Percentiles rank a stretch among this genome's conserved stretches.
Conservation (phyloP, 768 basidiomycete species). For the Boletus bicolor region DNA sequence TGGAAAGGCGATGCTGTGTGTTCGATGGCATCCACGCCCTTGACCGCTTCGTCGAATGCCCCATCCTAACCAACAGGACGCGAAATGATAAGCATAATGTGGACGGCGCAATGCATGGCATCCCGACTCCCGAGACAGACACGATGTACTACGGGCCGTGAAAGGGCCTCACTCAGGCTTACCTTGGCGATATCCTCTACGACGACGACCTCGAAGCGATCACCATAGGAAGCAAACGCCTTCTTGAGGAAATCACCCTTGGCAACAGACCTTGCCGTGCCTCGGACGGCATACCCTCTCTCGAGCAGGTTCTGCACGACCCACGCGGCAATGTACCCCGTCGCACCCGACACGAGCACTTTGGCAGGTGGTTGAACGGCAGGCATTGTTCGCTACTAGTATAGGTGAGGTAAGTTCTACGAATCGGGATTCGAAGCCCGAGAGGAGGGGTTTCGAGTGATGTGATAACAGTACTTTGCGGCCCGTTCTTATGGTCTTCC, state of each 20-base stretch:
- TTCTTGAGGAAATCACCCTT: conserved; percentile 59
- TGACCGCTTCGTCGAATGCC: conserved; percentile 78
- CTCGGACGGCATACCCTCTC: conserved; percentile 59
- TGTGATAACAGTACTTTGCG: neutral
- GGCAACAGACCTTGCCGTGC: conserved; percentile 58
- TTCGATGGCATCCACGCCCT: conserved; percentile 67
- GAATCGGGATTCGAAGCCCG: neutral
- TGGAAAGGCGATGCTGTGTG: conserved; percentile 69
- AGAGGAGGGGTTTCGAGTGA: neutral
- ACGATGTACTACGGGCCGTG: no score
- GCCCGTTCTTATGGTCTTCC: no score
- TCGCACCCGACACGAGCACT: conserved; percentile 31
- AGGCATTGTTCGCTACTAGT: conserved; percentile 19
- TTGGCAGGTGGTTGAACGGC: conserved; percentile 26
- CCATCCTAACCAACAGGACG: conserved; percentile 40
- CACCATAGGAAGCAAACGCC: conserved; percentile 50
- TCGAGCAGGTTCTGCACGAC: conserved; percentile 55
- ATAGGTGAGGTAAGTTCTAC: neutral
- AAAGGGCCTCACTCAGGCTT: conserved; percentile 1
- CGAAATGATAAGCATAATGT: neutral
- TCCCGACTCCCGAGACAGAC: neutral
- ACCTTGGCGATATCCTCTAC: conserved; percentile 68
- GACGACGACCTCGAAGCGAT: conserved; percentile 59
- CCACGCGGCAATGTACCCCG: conserved; percentile 38
- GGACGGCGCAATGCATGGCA: neutral